These are phyloP conservation scores for Patellaria atrata DNA, from an alignment of 495 filamentous ascomycete species.

Conservation along the genomic window DNA sequence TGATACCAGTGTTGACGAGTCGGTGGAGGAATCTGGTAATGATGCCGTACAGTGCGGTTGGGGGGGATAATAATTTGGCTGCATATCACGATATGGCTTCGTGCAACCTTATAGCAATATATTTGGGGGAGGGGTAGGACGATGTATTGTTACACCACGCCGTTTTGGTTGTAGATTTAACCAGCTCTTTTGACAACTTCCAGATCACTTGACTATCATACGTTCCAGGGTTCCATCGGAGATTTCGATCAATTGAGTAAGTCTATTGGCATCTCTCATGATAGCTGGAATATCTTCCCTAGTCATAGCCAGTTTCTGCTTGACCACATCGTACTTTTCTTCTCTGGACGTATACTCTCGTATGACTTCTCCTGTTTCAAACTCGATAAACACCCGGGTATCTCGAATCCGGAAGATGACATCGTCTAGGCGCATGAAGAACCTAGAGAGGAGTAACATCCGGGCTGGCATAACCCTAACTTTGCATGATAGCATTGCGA, in stretches of 20 bases:
- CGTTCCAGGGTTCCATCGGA: conserved; percentile 44
- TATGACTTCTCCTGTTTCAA: conserved; percentile 63
- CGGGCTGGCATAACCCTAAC: conserved; percentile 80
- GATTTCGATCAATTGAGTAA: conserved; percentile 58
- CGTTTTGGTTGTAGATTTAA: too few relatives aligned
- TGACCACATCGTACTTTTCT: conserved; percentile 59
- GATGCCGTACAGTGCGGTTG: too few relatives aligned
- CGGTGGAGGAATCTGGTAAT: too few relatives aligned
- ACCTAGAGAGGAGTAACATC: conserved; percentile 68
- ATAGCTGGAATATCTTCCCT: conserved; percentile 64
- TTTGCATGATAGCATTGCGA: conserved; percentile 75
- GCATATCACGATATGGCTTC: too few relatives aligned
- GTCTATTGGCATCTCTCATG: conserved; percentile 68
- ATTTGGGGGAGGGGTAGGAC: too few relatives aligned
- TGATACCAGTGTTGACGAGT: too few relatives aligned
- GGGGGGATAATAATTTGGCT: too few relatives aligned
- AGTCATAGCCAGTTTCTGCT: conserved; percentile 52
- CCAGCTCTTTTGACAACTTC: too few relatives aligned
- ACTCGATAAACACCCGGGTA: conserved; percentile 85
- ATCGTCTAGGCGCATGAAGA: conserved; percentile 86
- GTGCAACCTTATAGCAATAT: too few relatives aligned
- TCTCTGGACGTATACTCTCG: conserved; percentile 81
- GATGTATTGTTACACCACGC: too few relatives aligned
- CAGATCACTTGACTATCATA: conserved; percentile 19
- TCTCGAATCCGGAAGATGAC: conserved; percentile 78